Evolutionary conservation across 805 yeast genomes (phyloP), one percentile per base, ranked within the genome.

Genomic region (Yarrowia sp.): DNA sequence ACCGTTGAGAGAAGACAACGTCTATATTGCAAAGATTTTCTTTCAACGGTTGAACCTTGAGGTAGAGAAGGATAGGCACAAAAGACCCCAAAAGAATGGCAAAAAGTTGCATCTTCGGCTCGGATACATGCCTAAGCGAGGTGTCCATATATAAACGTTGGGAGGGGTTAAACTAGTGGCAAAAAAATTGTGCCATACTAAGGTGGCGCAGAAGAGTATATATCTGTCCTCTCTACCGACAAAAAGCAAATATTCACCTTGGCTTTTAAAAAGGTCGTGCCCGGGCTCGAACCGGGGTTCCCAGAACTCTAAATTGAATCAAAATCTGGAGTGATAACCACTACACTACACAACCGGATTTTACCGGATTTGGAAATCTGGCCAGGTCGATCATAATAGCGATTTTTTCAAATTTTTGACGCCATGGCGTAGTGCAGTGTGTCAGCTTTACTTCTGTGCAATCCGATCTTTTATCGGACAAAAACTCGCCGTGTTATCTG

Each of bases 221-320:
- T 2, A 24, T 24, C 6, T 2, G 30, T 24, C 30, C 2, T 24
- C 6, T 24, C 30, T 0, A 1, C 30, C 30, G 6, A 7, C 30
- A 24, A 24, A 24, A 24, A 24, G 30, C 30, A 24, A 24, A 5
- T 1, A 5, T 24, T 24, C 30, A 24, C 30, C 3, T 1, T 24
- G 30, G 30, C 30, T 24, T 24, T 24, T 10, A 14, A 49, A 30
- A 33, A 49, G 77, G 77, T 75, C 78, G 73, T 73, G 71, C 77
- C 78, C 76, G 78, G 78, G 72, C 70, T 76, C 79, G 79, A 76
- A 76, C 79, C 75, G 78, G 78, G 79, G 79, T 76, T 73, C 68
- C 72, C 73, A 72, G 79, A 60, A 60, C 20, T 46, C 34, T 33
- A 44, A 36, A n/a, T 30, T 10, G 52, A 74, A 76, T 76, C 78